Evolutionary conservation across 2,329 filamentous ascomycete species (phyloP), one percentile per base, ranked within the genome.

Genomic region (Exserohilum turcica): DNA sequence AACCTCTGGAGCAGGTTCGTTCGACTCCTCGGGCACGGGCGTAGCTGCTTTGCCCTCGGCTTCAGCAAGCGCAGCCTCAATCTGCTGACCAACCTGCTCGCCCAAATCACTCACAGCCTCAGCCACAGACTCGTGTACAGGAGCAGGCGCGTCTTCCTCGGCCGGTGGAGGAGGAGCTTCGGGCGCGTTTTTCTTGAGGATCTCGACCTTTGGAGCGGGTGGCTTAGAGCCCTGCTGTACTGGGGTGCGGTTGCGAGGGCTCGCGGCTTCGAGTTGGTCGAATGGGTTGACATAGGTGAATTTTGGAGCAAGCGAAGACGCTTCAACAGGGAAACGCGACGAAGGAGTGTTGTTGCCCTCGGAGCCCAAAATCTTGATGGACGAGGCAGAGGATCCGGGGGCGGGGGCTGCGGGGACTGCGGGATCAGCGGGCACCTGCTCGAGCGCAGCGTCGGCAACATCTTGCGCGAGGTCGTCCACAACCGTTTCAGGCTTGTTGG

Each of bases 211-310:
- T 31, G 67, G 64, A 16, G 66, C 60, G 16, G 61, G 49, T 8
- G 61, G 43, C 37, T 60, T 63, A 5, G 65, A 48, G 29, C 52
- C 52, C 8, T 67, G 67, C 32, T 65, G 60, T 7, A 57, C 61
- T 4, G 72, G 71, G 4, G 72, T 73, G 35, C 70, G 66, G 58
- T 84, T 85, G 46, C 83, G 82, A 32, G 86, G 85, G 56, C 86
- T 88, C 2, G 85, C 85, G 37, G 86, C 85, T 52, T 85, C 83
- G 56, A 90, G 77, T 65, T 88, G 82, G 52, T 90, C 86, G 64
- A 90, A 90, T 1, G 87, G 87, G 64, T 90, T 90, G 64, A 86
- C 81, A 73, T 90, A 89, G 24, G 82, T 89, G 71, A 90, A 90
- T 48, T 87, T 79, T 47, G 80, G 67, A 6, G 74, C 65, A 33